A percentile compares a stretch with the other conserved stretches of the same genome.
These are phyloP conservation scores for Cytospora leucostoma DNA, from an alignment of 2,329 filamentous ascomycete species.

Conservation along the genomic window DNA sequence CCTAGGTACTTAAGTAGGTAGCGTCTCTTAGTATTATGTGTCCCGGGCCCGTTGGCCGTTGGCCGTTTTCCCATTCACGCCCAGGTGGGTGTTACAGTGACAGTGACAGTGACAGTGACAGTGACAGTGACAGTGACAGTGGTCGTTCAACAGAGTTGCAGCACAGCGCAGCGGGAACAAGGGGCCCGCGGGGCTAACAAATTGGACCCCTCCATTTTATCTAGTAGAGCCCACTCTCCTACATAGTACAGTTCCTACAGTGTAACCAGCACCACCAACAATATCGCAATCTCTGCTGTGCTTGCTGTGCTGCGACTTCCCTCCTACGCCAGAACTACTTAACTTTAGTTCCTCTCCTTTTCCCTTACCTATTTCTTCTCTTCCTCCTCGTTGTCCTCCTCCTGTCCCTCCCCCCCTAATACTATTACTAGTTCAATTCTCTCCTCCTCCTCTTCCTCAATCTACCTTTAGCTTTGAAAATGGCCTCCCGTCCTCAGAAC, in stretches of 20 bases:
- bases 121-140: too few relatives aligned
- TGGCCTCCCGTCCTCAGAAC: conserved; percentile 79
- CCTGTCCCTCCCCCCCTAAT: neutral
- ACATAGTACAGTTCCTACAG: neutral
- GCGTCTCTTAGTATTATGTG: too few relatives aligned
- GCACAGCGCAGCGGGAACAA: conserved; percentile 6
- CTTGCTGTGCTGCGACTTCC: conserved; percentile 10
- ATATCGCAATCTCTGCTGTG: conserved; percentile 17
- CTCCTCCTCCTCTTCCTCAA: conserved; percentile 11
- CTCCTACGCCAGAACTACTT: conserved; percentile 1
- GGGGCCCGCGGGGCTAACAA: conserved; percentile 16
- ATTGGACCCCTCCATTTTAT: conserved; percentile 23
- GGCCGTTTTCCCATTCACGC: too few relatives aligned
- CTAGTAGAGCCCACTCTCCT: conserved; percentile 12
- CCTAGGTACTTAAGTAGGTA: too few relatives aligned
- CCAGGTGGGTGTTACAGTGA: too few relatives aligned
- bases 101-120: too few relatives aligned
- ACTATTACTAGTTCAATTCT: neutral
- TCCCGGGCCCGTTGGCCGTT: too few relatives aligned
- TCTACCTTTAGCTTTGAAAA: conserved; percentile 40
- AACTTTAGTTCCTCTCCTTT: conserved; percentile 11
- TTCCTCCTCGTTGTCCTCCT: conserved; percentile 16
- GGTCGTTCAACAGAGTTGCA: neutral
- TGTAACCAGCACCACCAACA: neutral
- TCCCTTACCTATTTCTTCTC: neutral